phyloP scores from a whole-genome alignment of 495 filamentous ascomycete species.

The Aspergillus steynii region DNA sequence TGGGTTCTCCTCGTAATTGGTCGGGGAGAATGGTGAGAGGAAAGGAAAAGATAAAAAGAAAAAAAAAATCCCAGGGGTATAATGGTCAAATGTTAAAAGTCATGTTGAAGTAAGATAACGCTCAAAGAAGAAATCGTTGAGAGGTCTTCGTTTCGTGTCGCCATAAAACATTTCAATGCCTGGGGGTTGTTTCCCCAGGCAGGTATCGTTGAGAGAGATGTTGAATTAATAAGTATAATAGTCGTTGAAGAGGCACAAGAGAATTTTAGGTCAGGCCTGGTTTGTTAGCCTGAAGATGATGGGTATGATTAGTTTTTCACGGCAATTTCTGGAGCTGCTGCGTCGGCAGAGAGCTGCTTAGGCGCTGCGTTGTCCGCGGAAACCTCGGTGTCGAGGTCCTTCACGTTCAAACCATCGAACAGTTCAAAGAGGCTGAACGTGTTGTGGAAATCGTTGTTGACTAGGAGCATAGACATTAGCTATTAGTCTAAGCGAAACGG shows the following conservation, averaged over 20 bases:
- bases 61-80: constrained; percentile 17
- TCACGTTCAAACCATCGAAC: constrained; percentile 75
- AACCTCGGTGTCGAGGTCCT: constrained; percentile 57
- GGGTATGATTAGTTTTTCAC: constrained; percentile 28
- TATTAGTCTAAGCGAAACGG: constrained; percentile 2
- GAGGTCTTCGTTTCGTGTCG: constrained; percentile 50
- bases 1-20: not conserved
- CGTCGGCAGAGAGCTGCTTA: constrained; percentile 21
- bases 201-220: constrained; percentile 47
- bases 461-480: constrained; percentile 46
- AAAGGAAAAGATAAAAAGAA: constrained; percentile 9
- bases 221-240: constrained; percentile 44
- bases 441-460: constrained; percentile 95
- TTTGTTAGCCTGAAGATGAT: not conserved
- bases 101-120: constrained; percentile 49
- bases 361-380: constrained; percentile 20
- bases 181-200: constrained; percentile 29
- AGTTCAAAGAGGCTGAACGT: constrained; percentile 74
- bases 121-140: constrained; percentile 53
- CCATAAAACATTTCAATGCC: constrained; percentile 45
- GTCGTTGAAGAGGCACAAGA: constrained; percentile 19
- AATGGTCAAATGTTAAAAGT: constrained; percentile 41
- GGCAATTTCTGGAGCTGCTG: constrained; percentile 10
- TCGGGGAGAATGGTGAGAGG: not conserved
- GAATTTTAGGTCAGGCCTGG: not conserved